phyloP scores from a whole-genome alignment of 805 yeast species.

The Lachancea nothofagi region DNA sequence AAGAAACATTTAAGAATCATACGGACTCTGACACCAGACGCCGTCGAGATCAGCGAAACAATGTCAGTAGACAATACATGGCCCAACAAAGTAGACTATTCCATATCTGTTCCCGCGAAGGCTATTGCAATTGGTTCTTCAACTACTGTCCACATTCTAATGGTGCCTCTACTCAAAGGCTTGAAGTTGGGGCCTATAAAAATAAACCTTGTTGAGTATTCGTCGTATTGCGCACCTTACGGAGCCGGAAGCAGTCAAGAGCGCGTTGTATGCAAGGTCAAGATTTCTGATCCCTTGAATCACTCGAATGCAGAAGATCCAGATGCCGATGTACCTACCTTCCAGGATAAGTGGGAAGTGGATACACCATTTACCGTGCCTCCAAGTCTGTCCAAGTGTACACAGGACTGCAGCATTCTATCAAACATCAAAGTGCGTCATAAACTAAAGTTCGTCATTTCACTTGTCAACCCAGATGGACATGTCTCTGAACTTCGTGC shows the following conservation, averaged over 20 bases:
- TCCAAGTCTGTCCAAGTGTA: conserved; percentile 61
- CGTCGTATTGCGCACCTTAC: conserved; percentile 51
- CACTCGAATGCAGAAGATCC: conserved; percentile 31
- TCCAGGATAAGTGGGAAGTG: conserved; percentile 70
- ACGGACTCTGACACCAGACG: conserved; percentile 81
- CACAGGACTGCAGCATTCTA: conserved; percentile 80
- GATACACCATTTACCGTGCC: conserved; percentile 60
- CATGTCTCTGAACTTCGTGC: conserved; percentile 90
- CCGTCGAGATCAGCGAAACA: conserved; percentile 83
- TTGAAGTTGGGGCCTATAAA: conserved; percentile 69
- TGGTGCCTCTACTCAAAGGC: conserved; percentile 81
- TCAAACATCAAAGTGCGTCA: conserved; percentile 78
- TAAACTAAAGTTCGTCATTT: conserved; percentile 75
- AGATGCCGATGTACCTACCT: conserved; percentile 21
- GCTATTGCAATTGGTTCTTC: conserved; percentile 88
- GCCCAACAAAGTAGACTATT: conserved; percentile 91
- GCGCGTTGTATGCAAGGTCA: conserved; percentile 50
- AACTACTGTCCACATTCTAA: conserved; percentile 58
- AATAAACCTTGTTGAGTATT: conserved; percentile 62
- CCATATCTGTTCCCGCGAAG: conserved; percentile 77
- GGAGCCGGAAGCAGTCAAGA: conserved; percentile 61
- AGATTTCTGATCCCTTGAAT: conserved; percentile 37
- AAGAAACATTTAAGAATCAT: conserved; percentile 74
- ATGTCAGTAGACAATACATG: conserved; percentile 91
- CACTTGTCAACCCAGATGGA: conserved; percentile 81